Conservation (phyloP, 2,329 filamentous ascomycete genomes). For the Xylaria sp. region DNA sequence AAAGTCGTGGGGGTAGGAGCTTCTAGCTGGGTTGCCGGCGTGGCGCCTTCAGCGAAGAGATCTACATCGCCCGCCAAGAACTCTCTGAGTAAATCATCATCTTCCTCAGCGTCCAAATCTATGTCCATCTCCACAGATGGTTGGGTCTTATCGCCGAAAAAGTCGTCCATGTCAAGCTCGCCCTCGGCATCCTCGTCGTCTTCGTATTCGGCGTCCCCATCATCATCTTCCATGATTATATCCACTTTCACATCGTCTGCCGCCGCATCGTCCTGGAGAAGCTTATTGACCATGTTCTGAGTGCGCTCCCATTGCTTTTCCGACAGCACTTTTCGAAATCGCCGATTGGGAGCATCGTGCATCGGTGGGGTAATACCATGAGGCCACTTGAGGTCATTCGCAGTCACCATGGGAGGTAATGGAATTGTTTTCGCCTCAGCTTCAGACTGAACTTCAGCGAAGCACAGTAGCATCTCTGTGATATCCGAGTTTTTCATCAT, state of each 20-base stretch:
- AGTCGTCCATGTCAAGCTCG: slow-evolving; percentile 52
- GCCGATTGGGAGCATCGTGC: slow-evolving; percentile 74
- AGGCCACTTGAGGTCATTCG: slow-evolving; percentile 66
- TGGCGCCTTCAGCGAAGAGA: slow-evolving; percentile 32
- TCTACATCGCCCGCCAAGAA: slow-evolving; percentile 19
- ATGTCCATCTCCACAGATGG: slow-evolving; percentile 37
- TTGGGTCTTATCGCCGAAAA: slow-evolving; percentile 29
- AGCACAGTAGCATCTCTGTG: slow-evolving; percentile 81
- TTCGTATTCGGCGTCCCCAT: slow-evolving; percentile 39
- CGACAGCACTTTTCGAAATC: slow-evolving; percentile 77
- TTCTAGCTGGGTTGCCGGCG: slow-evolving; percentile 39
- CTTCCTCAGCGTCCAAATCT: slow-evolving; percentile 36
- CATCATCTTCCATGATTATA: slow-evolving; percentile 53
- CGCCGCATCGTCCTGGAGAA: slow-evolving; percentile 64
- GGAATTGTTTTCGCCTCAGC: slow-evolving; percentile 59
- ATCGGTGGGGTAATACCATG: slow-evolving; percentile 85
- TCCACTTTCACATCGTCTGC: slow-evolving; percentile 58
- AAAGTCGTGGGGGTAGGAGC: slow-evolving; percentile 43
- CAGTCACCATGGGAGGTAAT: slow-evolving; percentile 63
- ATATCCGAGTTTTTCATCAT: slow-evolving; percentile 88
- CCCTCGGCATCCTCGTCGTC: slow-evolving; percentile 46
- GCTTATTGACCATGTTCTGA: slow-evolving; percentile 69
- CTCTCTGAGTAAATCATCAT: slow-evolving; percentile 35
- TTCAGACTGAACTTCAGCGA: slow-evolving; percentile 61
- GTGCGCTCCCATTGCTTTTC: slow-evolving; percentile 81